Conservation (phyloP, 305 asterid species). For the Solanum hybrid region DNA sequence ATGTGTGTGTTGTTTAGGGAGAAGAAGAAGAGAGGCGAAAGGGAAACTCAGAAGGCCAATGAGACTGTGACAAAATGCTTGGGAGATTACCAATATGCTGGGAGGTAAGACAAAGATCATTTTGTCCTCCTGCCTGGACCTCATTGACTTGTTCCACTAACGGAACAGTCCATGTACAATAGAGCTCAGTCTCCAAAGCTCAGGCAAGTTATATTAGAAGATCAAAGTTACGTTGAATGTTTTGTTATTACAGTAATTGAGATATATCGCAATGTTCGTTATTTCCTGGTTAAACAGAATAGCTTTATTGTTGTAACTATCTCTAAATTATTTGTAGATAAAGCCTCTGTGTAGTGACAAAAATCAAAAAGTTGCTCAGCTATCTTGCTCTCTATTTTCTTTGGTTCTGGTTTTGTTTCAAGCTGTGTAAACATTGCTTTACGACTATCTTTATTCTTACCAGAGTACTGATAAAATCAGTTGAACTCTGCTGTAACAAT, state of each 20-base stretch:
- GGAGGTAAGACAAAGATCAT: constrained; percentile 7
- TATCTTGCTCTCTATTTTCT: neutral
- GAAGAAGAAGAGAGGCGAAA: constrained; percentile 61
- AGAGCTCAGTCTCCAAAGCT: constrained; percentile 6
- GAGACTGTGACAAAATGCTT: constrained; percentile 45
- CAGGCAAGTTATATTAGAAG: constrained; percentile 6
- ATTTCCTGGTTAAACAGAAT: neutral
- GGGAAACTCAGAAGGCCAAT: constrained; percentile 53
- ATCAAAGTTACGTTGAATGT: neutral
- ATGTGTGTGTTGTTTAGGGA: constrained; percentile 32
- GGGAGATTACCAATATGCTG: constrained; percentile 29
- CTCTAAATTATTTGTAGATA: neutral
- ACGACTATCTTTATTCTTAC: neutral
- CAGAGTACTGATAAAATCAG: neutral
- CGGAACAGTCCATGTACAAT: neutral
- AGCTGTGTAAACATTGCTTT: neutral
- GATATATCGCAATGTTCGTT: neutral
- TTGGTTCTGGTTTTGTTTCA: neutral
- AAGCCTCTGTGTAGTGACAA: neutral
- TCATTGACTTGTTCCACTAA: neutral
- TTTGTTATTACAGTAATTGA: neutral
- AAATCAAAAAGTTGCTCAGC: neutral
- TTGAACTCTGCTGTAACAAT: neutral
- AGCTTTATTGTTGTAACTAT: neutral
- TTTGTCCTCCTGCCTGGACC: neutral